Conservation (phyloP, 306 rosid genomes). For the Prunus mume region DNA sequence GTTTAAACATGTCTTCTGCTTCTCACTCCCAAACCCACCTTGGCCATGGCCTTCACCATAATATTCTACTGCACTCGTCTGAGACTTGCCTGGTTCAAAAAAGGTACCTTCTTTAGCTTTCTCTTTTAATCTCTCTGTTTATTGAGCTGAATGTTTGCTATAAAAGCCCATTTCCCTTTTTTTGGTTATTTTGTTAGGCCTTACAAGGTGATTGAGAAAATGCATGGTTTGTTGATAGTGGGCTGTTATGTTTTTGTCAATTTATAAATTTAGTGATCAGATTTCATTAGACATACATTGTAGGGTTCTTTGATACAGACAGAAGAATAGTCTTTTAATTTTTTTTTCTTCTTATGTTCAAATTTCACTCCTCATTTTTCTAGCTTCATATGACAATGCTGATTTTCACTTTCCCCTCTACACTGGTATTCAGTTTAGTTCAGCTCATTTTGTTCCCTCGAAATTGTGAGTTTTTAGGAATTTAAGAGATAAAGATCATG, state of each 20-base stretch:
- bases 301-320: neutral
- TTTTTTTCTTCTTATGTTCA: neutral
- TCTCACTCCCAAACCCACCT: neutral
- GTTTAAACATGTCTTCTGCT: conserved; percentile 1
- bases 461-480: neutral
- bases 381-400: neutral
- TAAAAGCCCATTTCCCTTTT: neutral
- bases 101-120: neutral
- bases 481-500: neutral
- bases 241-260: conserved; percentile 9
- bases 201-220: neutral
- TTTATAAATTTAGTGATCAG: neutral
- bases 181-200: neutral
- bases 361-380: neutral
- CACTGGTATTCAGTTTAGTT: neutral
- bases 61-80: neutral
- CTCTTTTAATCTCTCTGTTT: neutral
- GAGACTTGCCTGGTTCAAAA: neutral
- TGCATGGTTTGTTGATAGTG: neutral
- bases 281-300: neutral
- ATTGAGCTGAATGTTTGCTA: neutral
- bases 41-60: neutral
- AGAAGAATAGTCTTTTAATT: neutral
- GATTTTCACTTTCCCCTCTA: neutral
- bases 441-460: neutral